phyloP scores from a whole-genome alignment of 768 basidiomycete genomes.

The Boletus subcaerulescens region DNA sequence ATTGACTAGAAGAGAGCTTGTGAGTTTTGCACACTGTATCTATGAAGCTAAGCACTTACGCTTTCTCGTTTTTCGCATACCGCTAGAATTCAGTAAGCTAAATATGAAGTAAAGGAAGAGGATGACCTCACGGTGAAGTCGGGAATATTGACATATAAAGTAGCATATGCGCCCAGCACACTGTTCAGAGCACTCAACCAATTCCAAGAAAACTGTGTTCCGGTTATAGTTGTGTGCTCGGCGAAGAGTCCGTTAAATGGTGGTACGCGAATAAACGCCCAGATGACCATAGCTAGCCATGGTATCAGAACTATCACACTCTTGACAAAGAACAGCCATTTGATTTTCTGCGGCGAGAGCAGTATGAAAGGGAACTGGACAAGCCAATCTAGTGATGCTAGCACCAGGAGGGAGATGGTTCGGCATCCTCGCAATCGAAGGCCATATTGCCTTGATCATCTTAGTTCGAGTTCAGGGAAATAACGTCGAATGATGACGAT shows the following conservation, averaged over 20 bases:
- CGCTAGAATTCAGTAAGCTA: conserved; percentile 39
- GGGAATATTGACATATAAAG: conserved; percentile 75
- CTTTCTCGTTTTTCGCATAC: conserved; percentile 67
- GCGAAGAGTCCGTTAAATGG: conserved; percentile 56
- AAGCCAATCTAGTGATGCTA: conserved; percentile 72
- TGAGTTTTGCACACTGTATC: background rate
- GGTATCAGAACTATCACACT: conserved; percentile 59
- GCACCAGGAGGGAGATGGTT: conserved; percentile 59
- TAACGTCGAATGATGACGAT: background rate
- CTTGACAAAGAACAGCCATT: conserved; percentile 75
- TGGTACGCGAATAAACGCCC: conserved; percentile 71
- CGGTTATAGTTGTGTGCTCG: conserved; percentile 49
- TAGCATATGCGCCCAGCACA: conserved; percentile 71
- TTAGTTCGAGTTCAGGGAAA: conserved; percentile 5
- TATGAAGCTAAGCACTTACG: conserved; percentile 38
- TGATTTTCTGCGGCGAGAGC: conserved; percentile 73
- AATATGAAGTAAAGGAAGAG: background rate
- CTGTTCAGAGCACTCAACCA: conserved; percentile 80
- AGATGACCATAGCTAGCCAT: conserved; percentile 71
- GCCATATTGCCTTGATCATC: conserved; percentile 86
- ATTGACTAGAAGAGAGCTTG: conserved; percentile 46
- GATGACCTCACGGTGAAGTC: conserved; percentile 61
- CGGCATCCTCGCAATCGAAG: conserved; percentile 58
- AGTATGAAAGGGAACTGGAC: conserved; percentile 75
- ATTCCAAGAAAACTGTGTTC: conserved; percentile 62